Percentiles rank a stretch among this genome's conserved stretches.
Conservation (phyloP, 495 filamentous ascomycete genomes). For the Aspergillus homomorphus region DNA sequence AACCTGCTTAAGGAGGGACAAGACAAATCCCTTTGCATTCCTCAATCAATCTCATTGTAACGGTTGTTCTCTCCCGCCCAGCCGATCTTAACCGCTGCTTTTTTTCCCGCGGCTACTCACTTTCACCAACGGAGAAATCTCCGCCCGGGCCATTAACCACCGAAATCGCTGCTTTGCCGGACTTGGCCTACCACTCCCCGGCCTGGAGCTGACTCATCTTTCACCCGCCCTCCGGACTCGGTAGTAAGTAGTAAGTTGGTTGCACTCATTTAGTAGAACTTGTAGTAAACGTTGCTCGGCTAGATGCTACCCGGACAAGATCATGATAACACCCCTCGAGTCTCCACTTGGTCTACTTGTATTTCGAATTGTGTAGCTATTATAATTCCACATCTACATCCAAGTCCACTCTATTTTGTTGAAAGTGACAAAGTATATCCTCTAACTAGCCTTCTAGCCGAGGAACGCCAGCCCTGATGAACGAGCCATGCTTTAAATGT, state of each 20-base stretch:
- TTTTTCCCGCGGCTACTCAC: slow-evolving; percentile 8
- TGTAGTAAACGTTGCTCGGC: not conserved
- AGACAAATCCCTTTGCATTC: not conserved
- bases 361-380: too few relatives aligned
- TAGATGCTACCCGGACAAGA: not conserved
- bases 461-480: not conserved
- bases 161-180: slow-evolving; percentile 4
- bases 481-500: slow-evolving; percentile 14
- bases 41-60: not conserved
- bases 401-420: slow-evolving; percentile 2
- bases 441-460: not conserved
- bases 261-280: too few relatives aligned
- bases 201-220: not conserved
- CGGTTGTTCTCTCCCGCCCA: not conserved
- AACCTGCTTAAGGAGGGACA: not conserved
- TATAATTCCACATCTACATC: not conserved
- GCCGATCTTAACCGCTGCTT: slow-evolving; percentile 2
- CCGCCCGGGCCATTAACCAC: slow-evolving; percentile 3
- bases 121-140: slow-evolving; percentile 4
- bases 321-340: not conserved
- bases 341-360: not conserved
- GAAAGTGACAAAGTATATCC: not conserved
- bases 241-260: not conserved
- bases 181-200: not conserved
- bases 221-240: not conserved